phyloP scores from a whole-genome alignment of 805 yeast species.

The Yamadazyma nakazawae region DNA sequence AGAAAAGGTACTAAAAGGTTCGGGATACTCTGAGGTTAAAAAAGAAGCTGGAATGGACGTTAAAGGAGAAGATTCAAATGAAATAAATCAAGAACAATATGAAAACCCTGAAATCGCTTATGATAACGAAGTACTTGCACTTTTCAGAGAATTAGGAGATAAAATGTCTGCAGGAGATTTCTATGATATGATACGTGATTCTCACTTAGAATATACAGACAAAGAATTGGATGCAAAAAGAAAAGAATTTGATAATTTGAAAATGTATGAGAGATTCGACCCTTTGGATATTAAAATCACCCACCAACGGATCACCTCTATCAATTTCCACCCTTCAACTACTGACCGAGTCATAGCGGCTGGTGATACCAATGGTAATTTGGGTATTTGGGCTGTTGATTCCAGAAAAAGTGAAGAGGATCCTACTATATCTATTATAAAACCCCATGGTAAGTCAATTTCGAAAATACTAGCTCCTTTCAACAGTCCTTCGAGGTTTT shows the following conservation, averaged over 20 bases:
- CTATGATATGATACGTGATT: constrained; percentile 47
- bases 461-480: constrained; percentile 58
- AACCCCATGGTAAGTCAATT: constrained; percentile 73
- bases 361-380: constrained; percentile 84
- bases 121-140: constrained; percentile 29
- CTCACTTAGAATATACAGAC: constrained; percentile 23
- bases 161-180: constrained; percentile 69
- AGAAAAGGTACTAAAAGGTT: constrained; percentile 21
- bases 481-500: constrained; percentile 49
- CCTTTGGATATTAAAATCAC: constrained; percentile 72
- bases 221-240: constrained; percentile 48
- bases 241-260: constrained; percentile 49
- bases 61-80: constrained; percentile 9
- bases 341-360: constrained; percentile 66
- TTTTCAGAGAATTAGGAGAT: constrained; percentile 41
- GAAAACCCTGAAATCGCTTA: constrained; percentile 12
- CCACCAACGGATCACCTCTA: constrained; percentile 67
- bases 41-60: constrained; percentile 7
- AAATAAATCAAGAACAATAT: constrained; percentile 3
- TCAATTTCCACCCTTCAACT: constrained; percentile 72
- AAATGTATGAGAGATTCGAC: constrained; percentile 53
- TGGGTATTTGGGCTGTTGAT: constrained; percentile 86
- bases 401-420: constrained; percentile 25
- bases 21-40: constrained; percentile 2
- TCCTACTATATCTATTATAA: constrained; percentile 60